Conservation (phyloP, 1,284 basidiomycete species). For the Ganoderma boninense region DNA sequence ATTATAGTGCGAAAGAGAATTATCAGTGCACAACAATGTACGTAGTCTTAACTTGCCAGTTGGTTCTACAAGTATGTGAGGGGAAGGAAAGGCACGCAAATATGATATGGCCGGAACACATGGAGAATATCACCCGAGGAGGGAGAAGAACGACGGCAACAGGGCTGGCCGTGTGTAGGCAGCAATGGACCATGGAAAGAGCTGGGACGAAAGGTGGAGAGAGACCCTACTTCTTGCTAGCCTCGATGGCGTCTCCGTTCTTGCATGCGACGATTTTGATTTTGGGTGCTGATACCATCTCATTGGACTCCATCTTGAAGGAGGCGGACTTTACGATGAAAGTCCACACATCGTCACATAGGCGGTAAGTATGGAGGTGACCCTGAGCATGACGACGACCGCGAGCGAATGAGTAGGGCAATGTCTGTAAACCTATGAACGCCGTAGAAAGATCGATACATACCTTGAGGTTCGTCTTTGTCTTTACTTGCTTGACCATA, state of each 20-base stretch:
- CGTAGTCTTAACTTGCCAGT: background rate
- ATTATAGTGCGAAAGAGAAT: background rate
- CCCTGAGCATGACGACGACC: constrained; percentile 58
- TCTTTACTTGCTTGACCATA: constrained; percentile 91
- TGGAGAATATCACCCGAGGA: too few relatives aligned
- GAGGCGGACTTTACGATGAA: constrained; percentile 92
- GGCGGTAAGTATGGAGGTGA: constrained; percentile 90
- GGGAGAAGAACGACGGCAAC: too few relatives aligned
- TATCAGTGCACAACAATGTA: background rate
- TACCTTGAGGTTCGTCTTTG: constrained; percentile 91
- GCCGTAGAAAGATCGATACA: constrained; percentile 28
- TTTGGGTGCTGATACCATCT: constrained; percentile 77
- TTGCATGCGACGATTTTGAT: constrained; percentile 98
- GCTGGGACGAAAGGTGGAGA: background rate
- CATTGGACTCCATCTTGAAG: constrained; percentile 95
- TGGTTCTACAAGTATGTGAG: background rate
- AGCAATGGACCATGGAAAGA: background rate
- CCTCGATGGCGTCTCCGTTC: constrained; percentile 86
- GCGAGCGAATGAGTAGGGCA: background rate
- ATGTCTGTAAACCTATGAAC: constrained; percentile 16
- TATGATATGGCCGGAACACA: background rate
- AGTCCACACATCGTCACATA: constrained; percentile 97
- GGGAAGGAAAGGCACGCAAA: background rate
- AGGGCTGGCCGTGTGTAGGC: background rate
- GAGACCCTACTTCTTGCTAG: constrained; percentile 65